phyloP scores from a whole-genome alignment of 2,329 filamentous ascomycete genomes.

The Colletotrichum tofieldiae region DNA sequence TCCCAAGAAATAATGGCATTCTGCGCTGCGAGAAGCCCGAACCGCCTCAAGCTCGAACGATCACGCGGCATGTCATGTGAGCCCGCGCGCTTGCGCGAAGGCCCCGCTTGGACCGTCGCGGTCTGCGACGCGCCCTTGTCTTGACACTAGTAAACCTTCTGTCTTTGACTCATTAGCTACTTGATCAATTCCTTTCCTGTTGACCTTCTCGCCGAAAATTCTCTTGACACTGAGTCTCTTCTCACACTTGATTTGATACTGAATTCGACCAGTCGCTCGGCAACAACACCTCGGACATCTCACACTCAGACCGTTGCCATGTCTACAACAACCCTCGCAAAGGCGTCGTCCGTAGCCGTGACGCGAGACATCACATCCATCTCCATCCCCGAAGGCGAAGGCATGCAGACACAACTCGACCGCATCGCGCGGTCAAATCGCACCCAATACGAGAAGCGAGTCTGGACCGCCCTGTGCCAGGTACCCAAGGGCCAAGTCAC shows the following conservation, averaged over 20 bases:
- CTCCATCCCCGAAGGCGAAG: slow-evolving; percentile 37
- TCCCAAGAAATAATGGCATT: not conserved
- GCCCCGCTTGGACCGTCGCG: slow-evolving; percentile 24
- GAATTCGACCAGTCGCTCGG: too few species aligned
- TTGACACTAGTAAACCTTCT: slow-evolving; percentile 31
- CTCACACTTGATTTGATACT: too few species aligned
- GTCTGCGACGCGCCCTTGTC: slow-evolving; percentile 38
- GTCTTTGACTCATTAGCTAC: slow-evolving; percentile 5
- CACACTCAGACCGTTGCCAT: slow-evolving; percentile 22
- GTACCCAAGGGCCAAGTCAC: slow-evolving; percentile 83
- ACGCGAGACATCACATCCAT: slow-evolving; percentile 10
- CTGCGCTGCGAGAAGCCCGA: not conserved
- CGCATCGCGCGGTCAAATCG: slow-evolving; percentile 62
- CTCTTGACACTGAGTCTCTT: not conserved
- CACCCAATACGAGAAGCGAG: slow-evolving; percentile 72
- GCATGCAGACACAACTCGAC: slow-evolving; percentile 58
- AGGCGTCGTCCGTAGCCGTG: slow-evolving; percentile 6
- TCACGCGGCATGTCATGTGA: slow-evolving; percentile 18
- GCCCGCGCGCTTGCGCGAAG: slow-evolving; percentile 17
- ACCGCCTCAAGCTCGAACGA: too few species aligned
- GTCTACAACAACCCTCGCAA: slow-evolving; percentile 18
- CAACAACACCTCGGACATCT: not conserved
- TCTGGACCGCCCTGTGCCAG: slow-evolving; percentile 82
- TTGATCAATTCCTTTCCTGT: not conserved
- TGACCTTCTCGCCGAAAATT: accelerated